Evolutionary conservation across 805 yeast genomes (phyloP).

Genomic region (Spathaspora arborariae): DNA sequence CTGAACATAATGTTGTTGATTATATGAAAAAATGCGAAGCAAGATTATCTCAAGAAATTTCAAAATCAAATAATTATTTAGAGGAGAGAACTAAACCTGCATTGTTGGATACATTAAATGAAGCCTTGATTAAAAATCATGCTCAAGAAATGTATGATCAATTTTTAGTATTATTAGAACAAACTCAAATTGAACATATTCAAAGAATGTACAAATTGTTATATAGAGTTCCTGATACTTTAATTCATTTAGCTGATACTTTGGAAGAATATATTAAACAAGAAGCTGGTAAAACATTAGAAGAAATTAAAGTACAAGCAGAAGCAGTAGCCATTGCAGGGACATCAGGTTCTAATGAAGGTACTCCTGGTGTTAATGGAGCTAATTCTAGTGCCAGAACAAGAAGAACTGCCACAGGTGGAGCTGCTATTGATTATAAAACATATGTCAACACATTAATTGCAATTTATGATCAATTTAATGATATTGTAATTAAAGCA

Average conservation of each 20-base stretch:
- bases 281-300: slow-evolving; percentile 47
- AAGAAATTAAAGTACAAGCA: slow-evolving; percentile 42
- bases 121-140: slow-evolving; percentile 74
- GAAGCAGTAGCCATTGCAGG: slow-evolving; percentile 15
- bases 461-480: slow-evolving; percentile 64
- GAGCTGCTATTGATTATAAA: slow-evolving; percentile 60
- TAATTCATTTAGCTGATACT: slow-evolving; percentile 70
- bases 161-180: slow-evolving; percentile 70
- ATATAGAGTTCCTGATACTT: slow-evolving; percentile 72
- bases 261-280: slow-evolving; percentile 69
- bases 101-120: slow-evolving; percentile 71
- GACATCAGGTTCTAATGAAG: slow-evolving; percentile 7
- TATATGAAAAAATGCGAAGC: slow-evolving; percentile 84
- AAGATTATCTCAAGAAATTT: slow-evolving; percentile 78
- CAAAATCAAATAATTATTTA: slow-evolving; percentile 71
- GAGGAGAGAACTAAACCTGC: slow-evolving; percentile 82
- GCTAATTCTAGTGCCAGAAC: slow-evolving; percentile 4
- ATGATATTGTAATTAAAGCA: slow-evolving; percentile 57
- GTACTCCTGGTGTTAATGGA: slow-evolving; percentile 6
- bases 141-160: slow-evolving; percentile 73
- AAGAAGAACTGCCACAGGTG: slow-evolving; percentile 15
- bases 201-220: slow-evolving; percentile 73
- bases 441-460: slow-evolving; percentile 75
- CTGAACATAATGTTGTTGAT: slow-evolving; percentile 79
- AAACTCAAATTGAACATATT: slow-evolving; percentile 67